phyloP scores from a whole-genome alignment of 2,329 filamentous ascomycete species.

The Fusarium sp. region DNA sequence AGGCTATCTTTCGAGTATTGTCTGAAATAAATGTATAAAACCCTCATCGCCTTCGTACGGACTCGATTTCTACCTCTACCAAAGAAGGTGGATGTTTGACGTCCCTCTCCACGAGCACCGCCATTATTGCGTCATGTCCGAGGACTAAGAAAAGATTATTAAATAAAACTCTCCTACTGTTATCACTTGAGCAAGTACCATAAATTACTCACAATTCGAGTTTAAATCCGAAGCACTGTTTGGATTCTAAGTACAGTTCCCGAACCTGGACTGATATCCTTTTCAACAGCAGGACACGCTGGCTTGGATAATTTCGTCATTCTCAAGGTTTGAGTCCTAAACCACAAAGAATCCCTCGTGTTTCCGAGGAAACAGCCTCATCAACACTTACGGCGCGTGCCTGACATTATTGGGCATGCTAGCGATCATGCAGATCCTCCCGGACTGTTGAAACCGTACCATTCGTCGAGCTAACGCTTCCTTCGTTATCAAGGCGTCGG shows the following conservation, averaged over 20 bases:
- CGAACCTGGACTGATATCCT: neutral
- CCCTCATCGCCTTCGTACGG: no score
- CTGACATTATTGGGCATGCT: neutral
- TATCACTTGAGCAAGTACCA: no score
- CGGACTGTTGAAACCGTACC: neutral
- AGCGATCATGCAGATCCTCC: neutral
- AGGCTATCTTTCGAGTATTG: no score
- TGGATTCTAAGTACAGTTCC: neutral
- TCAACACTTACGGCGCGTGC: neutral
- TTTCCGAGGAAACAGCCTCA: neutral
- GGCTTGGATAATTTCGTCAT: neutral
- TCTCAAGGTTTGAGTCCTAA: neutral
- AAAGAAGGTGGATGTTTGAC: no score
- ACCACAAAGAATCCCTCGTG: neutral
- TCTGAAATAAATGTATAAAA: no score
- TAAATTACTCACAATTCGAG: neutral
- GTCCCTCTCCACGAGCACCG: no score
- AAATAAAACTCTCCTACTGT: no score
- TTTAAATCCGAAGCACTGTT: neutral
- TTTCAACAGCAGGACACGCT: neutral
- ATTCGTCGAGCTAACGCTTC: neutral
- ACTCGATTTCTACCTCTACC: no score
- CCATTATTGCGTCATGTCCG: no score
- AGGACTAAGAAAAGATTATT: no score
- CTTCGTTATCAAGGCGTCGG: neutral